These are phyloP conservation scores for Coemansia reversa DNA, from an alignment of 192 early-diverging fungal genomes.

Conservation along the genomic window DNA sequence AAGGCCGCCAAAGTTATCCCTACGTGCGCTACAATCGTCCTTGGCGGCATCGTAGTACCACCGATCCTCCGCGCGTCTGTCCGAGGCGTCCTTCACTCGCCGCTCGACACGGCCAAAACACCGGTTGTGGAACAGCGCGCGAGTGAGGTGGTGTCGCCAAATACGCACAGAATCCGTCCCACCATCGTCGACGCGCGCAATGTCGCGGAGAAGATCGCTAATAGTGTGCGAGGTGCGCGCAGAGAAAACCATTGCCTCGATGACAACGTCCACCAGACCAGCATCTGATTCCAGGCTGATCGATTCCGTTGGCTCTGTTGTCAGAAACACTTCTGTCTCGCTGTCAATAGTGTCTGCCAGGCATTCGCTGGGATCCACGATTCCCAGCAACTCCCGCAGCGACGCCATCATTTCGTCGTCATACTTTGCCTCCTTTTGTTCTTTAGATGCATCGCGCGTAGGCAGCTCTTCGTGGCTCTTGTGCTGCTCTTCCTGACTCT, in stretches of 20 bases:
- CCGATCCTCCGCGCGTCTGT: slow-evolving; percentile 52
- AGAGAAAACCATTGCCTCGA: slow-evolving; percentile 56
- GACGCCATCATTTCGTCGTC: slow-evolving; percentile 53
- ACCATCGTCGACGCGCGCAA: slow-evolving; percentile 25
- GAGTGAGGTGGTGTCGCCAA: slow-evolving; percentile 47
- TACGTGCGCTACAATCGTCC: slow-evolving; percentile 44
- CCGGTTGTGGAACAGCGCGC: slow-evolving; percentile 40
- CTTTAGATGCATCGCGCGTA: neutral
- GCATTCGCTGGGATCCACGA: slow-evolving; percentile 52
- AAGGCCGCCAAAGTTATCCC: slow-evolving; percentile 53
- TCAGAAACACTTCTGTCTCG: slow-evolving; percentile 48
- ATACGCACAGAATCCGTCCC: neutral
- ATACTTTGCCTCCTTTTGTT: neutral
- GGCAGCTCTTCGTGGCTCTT: slow-evolving; percentile 14
- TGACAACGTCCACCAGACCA: slow-evolving; percentile 35
- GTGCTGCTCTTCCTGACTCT: neutral
- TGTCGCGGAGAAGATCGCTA: slow-evolving; percentile 54
- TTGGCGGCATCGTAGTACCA: slow-evolving; percentile 56
- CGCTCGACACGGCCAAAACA: slow-evolving; percentile 58
- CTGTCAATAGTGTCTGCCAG: slow-evolving; percentile 51
- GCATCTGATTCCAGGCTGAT: slow-evolving; percentile 17
- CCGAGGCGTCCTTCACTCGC: slow-evolving; percentile 54
- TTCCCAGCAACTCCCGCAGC: slow-evolving; percentile 48
- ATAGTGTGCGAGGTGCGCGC: slow-evolving; percentile 56
- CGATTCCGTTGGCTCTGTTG: slow-evolving; percentile 21